These are phyloP conservation scores for Plasmodium reichenowi DNA, from an alignment of 169 alveolate species.

Conservation along the genomic window DNA sequence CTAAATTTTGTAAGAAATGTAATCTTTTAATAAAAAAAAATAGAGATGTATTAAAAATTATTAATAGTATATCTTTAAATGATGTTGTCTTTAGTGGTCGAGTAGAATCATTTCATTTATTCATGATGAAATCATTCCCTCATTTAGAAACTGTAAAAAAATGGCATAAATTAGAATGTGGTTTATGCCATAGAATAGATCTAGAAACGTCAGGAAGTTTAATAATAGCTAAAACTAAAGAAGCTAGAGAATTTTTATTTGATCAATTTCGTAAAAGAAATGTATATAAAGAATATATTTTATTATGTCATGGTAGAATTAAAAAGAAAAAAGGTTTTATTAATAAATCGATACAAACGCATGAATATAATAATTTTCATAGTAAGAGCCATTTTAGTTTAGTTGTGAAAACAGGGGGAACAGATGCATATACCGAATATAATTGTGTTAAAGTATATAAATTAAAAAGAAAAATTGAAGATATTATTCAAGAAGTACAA, in stretches of 20 bases:
- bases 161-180: constrained; percentile 86
- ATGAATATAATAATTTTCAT: constrained; percentile 79
- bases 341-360: constrained; percentile 80
- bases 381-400: constrained; percentile 82
- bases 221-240: constrained; percentile 81
- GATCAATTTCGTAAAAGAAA: constrained; percentile 83
- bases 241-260: constrained; percentile 81
- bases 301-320: constrained; percentile 84
- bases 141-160: constrained; percentile 80
- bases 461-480: constrained; percentile 69
- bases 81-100: constrained; percentile 81
- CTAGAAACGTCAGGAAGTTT: constrained; percentile 84
- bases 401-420: constrained; percentile 84
- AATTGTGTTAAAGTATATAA: constrained; percentile 74
- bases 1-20: constrained; percentile 62
- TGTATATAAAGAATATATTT: constrained; percentile 82
- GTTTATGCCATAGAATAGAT: constrained; percentile 85
- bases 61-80: constrained; percentile 76
- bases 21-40: constrained; percentile 42
- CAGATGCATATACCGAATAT: constrained; percentile 84
- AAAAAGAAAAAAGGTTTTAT: constrained; percentile 77
- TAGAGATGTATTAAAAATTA: constrained; percentile 77
- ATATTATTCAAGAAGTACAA: constrained; percentile 32
- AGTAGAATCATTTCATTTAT: constrained; percentile 82
- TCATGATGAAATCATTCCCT: constrained; percentile 83